Conservation (phyloP, 2,329 filamentous ascomycete genomes). For the Penicillium sp. region DNA sequence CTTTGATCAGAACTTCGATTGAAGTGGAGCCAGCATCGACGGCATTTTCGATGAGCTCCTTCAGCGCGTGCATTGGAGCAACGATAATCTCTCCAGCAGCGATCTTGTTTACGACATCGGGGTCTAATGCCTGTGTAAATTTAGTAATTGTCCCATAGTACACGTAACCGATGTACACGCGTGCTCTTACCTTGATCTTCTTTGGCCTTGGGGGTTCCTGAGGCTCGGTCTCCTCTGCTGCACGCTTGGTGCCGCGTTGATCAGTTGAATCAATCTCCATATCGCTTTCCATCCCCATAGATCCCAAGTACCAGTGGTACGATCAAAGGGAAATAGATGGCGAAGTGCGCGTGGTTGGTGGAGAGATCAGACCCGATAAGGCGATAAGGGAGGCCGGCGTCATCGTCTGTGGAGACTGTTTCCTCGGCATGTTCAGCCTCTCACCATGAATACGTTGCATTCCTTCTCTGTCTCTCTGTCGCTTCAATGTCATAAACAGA, state of each 20-base stretch:
- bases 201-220: constrained; percentile 41
- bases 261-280: constrained; percentile 45
- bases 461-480: background rate
- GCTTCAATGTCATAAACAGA: background rate
- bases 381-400: constrained; percentile 14
- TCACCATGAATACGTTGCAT: background rate
- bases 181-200: constrained; percentile 43
- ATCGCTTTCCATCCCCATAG: constrained; percentile 32
- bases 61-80: constrained; percentile 89
- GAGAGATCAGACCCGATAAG: constrained; percentile 23
- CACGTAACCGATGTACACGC: background rate
- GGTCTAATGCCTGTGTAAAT: constrained; percentile 68
- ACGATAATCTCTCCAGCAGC: constrained; percentile 98
- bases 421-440: background rate
- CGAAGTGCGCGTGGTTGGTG: constrained; percentile 10
- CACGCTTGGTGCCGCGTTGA: constrained; percentile 48
- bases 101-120: constrained; percentile 96
- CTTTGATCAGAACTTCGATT: constrained; percentile 86
- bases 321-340: background rate
- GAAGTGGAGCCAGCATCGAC: constrained; percentile 95
- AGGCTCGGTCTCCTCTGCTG: constrained; percentile 45
- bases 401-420: constrained; percentile 6
- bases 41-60: constrained; percentile 94
- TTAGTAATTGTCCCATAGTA: constrained; percentile 3
- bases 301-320: background rate